Evolutionary conservation across 108 stramenopile species (phyloP).

Genomic region (Seminavis robusta): DNA sequence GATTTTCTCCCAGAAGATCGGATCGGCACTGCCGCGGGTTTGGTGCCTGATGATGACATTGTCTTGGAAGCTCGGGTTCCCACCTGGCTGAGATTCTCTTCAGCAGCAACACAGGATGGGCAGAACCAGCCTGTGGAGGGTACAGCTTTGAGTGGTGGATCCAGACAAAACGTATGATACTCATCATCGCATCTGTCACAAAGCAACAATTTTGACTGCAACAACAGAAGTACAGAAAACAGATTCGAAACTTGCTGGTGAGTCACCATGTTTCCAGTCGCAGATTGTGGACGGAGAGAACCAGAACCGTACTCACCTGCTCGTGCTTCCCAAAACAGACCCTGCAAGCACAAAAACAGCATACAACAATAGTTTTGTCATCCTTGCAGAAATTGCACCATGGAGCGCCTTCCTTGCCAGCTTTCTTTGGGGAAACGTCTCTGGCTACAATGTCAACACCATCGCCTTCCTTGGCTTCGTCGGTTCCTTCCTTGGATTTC

Average conservation of each 20-base stretch:
- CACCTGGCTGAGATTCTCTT: constrained; percentile 7
- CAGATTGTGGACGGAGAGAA: too few species aligned
- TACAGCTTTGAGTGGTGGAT: constrained; percentile 25
- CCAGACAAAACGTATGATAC: constrained; percentile 49
- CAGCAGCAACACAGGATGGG: constrained; percentile 25
- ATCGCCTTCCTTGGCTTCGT: constrained; percentile 1
- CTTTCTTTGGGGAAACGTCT: not conserved
- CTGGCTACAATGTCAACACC: not conserved
- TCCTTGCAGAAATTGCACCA: constrained; percentile 65
- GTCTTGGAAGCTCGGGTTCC: not conserved
- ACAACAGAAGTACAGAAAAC: too few species aligned
- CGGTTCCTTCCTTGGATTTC: not conserved
- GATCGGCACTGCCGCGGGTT: not conserved
- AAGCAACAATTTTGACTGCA: constrained; percentile 21
- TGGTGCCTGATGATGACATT: not conserved
- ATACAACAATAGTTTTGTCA: constrained; percentile 54
- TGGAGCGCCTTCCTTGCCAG: not conserved
- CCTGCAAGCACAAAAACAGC: constrained; percentile 84
- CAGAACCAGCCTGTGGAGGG: constrained; percentile 55
- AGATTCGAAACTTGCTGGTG: too few species aligned
- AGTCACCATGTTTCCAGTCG: too few species aligned
- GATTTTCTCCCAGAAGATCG: not conserved
- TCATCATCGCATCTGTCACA: constrained; percentile 48
- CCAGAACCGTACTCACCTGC: too few species aligned
- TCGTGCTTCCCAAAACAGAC: constrained; percentile 82